Conservation (phyloP, 371 early-diverging fungal species). For the Dichotomocladium elegans region DNA sequence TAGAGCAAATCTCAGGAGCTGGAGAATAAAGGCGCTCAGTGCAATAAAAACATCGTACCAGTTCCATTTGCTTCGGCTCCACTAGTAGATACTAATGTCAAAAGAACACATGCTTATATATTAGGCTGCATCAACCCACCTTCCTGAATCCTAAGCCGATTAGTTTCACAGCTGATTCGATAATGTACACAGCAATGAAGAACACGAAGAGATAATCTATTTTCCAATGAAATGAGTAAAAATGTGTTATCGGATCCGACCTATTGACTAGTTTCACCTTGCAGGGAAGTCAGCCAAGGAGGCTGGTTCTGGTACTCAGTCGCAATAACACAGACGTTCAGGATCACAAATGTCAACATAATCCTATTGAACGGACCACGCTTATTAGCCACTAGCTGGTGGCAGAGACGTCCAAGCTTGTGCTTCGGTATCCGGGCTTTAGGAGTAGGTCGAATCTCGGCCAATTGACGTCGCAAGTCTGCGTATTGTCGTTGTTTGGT, state of each 20-base stretch:
- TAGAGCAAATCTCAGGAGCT: conserved; percentile 42
- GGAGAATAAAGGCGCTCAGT: conserved; percentile 32
- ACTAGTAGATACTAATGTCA: too few relatives aligned
- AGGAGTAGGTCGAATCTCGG: conserved; percentile 51
- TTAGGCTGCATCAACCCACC: conserved; percentile 17
- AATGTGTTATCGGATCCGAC: not conserved
- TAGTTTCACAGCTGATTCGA: conserved; percentile 45
- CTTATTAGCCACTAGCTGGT: conserved; percentile 49
- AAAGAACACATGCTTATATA: too few relatives aligned
- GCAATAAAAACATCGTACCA: conserved; percentile 51
- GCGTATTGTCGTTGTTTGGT: conserved; percentile 52
- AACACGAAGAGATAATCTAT: conserved; percentile 47
- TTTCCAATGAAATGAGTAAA: not conserved
- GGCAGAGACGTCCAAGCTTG: conserved; percentile 42
- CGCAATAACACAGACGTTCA: conserved; percentile 44
- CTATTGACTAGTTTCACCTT: conserved; percentile 21
- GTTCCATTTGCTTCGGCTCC: conserved; percentile 57
- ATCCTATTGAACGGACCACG: conserved; percentile 46
- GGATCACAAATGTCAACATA: conserved; percentile 42
- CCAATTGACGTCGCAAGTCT: conserved; percentile 52
- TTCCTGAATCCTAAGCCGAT: conserved; percentile 54
- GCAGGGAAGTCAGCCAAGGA: conserved; percentile 26
- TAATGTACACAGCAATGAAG: conserved; percentile 40
- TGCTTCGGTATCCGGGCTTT: conserved; percentile 44
- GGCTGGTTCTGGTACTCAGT: conserved; percentile 51